A percentile compares a stretch with the other conserved stretches of the same genome.
Evolutionary conservation across 805 yeast species (phyloP).

Genomic region (Peterozyma xylosa): DNA sequence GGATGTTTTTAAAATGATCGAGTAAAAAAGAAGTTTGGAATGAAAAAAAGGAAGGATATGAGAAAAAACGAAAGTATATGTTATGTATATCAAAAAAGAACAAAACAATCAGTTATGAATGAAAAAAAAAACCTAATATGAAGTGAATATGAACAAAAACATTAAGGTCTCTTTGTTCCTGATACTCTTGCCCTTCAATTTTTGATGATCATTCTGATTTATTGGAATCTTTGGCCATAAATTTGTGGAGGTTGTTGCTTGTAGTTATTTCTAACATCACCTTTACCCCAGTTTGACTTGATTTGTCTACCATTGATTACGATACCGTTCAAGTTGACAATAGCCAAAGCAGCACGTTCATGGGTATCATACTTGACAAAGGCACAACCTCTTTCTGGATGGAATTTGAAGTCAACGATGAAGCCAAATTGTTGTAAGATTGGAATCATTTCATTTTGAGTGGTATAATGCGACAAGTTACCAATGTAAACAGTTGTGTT

Average conservation of each 20-base stretch:
- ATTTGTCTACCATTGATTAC: conserved; percentile 69
- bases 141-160: background rate
- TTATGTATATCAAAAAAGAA: background rate
- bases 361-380: conserved; percentile 83
- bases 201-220: conserved; percentile 12
- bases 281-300: conserved; percentile 87
- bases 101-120: background rate
- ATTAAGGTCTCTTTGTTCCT: background rate
- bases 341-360: conserved; percentile 84
- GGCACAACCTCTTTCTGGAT: conserved; percentile 81
- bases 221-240: conserved; percentile 18
- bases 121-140: background rate
- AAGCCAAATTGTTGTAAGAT: conserved; percentile 74
- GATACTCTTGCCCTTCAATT: no score
- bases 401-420: conserved; percentile 72
- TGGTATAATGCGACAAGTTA: conserved; percentile 70
- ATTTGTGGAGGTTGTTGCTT: conserved; percentile 21
- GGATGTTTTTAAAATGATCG: no score
- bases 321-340: conserved; percentile 68
- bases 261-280: conserved; percentile 14
- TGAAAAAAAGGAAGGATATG: background rate
- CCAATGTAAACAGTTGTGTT: conserved; percentile 85
- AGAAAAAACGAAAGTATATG: background rate
- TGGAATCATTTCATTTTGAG: conserved; percentile 67
- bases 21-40: background rate